Evolutionary conservation across 371 early-diverging fungal species (phyloP), one percentile per base, ranked within the genome.

Genomic region (Syncephalastrum racemosum): DNA sequence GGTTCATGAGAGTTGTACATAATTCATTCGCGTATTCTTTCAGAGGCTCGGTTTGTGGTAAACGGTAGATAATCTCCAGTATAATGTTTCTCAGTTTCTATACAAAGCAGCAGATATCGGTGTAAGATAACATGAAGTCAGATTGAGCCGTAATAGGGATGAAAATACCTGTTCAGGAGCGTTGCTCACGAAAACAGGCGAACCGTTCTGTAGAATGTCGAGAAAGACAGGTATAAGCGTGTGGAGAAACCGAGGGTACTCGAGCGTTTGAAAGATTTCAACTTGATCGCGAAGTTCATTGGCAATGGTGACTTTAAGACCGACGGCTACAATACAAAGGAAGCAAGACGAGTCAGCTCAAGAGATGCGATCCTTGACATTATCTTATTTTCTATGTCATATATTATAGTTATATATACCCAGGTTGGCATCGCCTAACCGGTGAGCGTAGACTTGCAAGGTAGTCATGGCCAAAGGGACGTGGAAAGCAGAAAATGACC

Each of bases 1-100:
- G 78, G 22, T 85, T 67, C 81, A 98, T 84, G 46, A 96, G 68
- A 7, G 89, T 75, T 50, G 72, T 75, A 46, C 83, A 69, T 50
- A 89, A 51, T 14, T 86, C 83, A 18, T 75, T 65, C 0, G 83
- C 86, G 48, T 87, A 86, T 43, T 77, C 70, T 54, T 81, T 80
- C 39, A 93, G 79, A 12, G 88, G 74, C 45, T 93, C 93, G 48
- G 88, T 94, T 64, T 88, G 91, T 10, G 96, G 95, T 31, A 97
- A 77, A 25, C 97, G 88, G 68, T 96, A 93, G 13, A 97, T 81
- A 46, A 96, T 91, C 66, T 97, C 96, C 31, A 98, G 70, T 23
- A 93, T 83, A n/a, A 90, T 87, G 53, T 90, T 88, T 46, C 98
- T 77, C 48, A 98, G 71, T 90, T 93, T 96, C 93, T 97, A 79